Percentiles rank a stretch among this genome's conserved stretches.
Evolutionary conservation across 495 filamentous ascomycete genomes (phyloP).

Genomic region (Penicillium arizonense): DNA sequence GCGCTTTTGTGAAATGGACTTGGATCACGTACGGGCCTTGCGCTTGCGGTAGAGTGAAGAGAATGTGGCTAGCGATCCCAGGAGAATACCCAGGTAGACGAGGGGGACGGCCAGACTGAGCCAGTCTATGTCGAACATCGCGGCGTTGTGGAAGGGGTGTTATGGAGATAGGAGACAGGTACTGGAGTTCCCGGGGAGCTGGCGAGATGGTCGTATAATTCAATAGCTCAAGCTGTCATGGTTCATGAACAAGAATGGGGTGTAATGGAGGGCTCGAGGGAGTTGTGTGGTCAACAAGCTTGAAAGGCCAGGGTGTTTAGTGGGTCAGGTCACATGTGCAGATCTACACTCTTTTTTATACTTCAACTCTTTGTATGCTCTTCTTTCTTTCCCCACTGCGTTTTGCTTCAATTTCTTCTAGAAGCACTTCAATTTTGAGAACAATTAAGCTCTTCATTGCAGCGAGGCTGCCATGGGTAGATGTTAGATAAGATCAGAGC

Average conservation of each 20-base stretch:
- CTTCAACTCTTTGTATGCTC: background rate
- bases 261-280: background rate
- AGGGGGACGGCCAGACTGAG: slow-evolving; percentile 75
- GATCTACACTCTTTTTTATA: background rate
- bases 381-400: background rate
- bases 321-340: slow-evolving; percentile 32
- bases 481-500: too few relatives aligned
- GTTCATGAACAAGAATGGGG: background rate
- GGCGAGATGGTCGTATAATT: background rate
- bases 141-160: slow-evolving; percentile 12
- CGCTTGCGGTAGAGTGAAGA: slow-evolving; percentile 89
- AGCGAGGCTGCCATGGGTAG: too few relatives aligned
- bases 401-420: too few relatives aligned
- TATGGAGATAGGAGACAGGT: slow-evolving; percentile 7
- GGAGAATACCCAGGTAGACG: slow-evolving; percentile 81
- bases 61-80: slow-evolving; percentile 87
- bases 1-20: background rate
- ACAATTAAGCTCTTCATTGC: too few relatives aligned
- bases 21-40: slow-evolving; percentile 69
- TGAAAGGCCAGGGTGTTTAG: slow-evolving; percentile 33
- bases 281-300: slow-evolving; percentile 4
- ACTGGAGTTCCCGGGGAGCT: background rate
- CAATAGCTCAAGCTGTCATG: background rate
- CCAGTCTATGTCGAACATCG: slow-evolving; percentile 66
- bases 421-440: too few relatives aligned